phyloP scores from a whole-genome alignment of 495 filamentous ascomycete species.

The Parathielavia appendiculata region DNA sequence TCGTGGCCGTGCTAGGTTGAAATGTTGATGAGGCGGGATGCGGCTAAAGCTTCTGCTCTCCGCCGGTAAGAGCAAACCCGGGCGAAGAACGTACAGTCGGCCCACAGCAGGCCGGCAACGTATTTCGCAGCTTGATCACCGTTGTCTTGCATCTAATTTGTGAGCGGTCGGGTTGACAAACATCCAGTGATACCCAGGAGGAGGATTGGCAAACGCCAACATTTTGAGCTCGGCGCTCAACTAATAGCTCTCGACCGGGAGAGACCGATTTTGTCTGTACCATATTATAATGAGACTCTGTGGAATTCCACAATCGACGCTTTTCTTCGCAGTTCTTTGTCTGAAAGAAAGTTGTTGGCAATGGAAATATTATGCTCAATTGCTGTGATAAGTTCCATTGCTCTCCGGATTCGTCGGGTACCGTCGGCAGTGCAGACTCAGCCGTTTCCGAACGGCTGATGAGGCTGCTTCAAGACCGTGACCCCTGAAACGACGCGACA shows the following conservation, averaged over 20 bases:
- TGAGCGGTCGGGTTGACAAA: not conserved
- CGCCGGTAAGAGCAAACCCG: not conserved
- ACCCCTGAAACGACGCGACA: constrained; percentile 8
- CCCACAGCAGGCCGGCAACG: not conserved
- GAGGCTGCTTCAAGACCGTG: not conserved
- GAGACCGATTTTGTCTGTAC: constrained; percentile 8
- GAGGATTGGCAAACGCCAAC: constrained; percentile 7
- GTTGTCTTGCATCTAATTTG: not conserved
- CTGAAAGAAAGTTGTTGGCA: not conserved
- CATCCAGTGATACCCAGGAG: constrained; percentile 6
- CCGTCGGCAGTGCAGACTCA: not conserved
- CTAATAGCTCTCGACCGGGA: not conserved
- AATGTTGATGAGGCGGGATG: not conserved
- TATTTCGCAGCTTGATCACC: not conserved
- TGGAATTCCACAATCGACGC: not conserved
- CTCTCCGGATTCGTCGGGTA: constrained; percentile 5
- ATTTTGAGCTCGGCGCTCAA: constrained; percentile 7
- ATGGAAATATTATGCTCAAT: not conserved
- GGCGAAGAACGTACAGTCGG: not conserved
- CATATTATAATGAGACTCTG: constrained; percentile 11
- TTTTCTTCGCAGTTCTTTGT: not conserved
- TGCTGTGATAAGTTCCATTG: not conserved
- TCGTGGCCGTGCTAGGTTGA: constrained; percentile 20
- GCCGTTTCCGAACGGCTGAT: not conserved
- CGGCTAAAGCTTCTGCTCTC: too few species aligned